Evolutionary conservation across 148 eudicot species (phyloP).

Genomic region (Fagopyrum homotropicum): DNA sequence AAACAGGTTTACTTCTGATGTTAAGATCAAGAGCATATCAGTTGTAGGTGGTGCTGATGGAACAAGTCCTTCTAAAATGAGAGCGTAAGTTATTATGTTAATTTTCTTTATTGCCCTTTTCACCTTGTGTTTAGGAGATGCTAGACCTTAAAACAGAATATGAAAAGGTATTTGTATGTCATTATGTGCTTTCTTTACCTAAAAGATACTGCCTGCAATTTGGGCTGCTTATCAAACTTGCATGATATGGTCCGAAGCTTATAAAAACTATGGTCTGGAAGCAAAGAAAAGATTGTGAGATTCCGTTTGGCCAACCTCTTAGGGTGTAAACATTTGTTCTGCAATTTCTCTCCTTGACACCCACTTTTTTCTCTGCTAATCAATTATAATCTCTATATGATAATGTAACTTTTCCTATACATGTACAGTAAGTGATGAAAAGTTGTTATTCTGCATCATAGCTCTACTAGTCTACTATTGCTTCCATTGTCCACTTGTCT

Average conservation of each 20-base stretch:
- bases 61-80: conserved; percentile 97
- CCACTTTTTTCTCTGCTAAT: neutral
- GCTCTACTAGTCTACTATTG: neutral
- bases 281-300: neutral
- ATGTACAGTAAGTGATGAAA: neutral
- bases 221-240: neutral
- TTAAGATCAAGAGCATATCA: conserved; percentile 94
- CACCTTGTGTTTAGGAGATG: neutral
- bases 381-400: neutral
- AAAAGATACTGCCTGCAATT: neutral
- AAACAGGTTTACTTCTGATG: conserved; percentile 86
- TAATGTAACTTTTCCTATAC: neutral
- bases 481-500: neutral
- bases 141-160: neutral
- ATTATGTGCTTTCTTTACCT: neutral
- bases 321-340: neutral
- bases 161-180: neutral
- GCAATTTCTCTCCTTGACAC: neutral
- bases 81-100: conserved; percentile 58
- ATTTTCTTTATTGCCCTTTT: neutral
- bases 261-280: neutral
- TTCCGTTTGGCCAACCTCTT: neutral
- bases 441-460: neutral
- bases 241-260: neutral
- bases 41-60: conserved; percentile 97